phyloP scores from a whole-genome alignment of 202 grass and related monocot species.

The Elaeis oleifera region DNA sequence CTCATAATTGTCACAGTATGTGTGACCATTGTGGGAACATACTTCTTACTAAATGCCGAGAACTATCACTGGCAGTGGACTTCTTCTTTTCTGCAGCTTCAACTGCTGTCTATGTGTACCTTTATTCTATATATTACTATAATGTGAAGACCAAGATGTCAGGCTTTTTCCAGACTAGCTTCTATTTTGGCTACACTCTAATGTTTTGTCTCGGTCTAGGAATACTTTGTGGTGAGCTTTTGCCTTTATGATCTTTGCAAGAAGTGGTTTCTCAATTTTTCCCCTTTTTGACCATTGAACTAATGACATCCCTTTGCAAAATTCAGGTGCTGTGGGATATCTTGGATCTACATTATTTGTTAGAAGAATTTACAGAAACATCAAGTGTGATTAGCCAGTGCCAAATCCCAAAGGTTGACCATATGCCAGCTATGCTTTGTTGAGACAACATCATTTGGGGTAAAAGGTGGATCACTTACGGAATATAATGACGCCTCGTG shows the following conservation, averaged over 20 bases:
- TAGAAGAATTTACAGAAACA: constrained; percentile 1
- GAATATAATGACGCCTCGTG: no score
- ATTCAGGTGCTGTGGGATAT: constrained; percentile 5
- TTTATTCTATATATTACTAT: constrained; percentile 88
- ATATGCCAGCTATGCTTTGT: neutral
- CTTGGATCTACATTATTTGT: neutral
- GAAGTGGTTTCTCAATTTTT: no score
- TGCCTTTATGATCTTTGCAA: no score
- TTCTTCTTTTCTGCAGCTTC: constrained; percentile 89
- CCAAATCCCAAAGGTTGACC: neutral
- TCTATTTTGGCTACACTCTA: constrained; percentile 89
- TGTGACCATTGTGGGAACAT: constrained; percentile 90
- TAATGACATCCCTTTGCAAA: neutral
- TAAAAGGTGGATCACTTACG: no score
- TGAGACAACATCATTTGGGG: no score
- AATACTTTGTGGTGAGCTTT: constrained; percentile 72
- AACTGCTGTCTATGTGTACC: constrained; percentile 70
- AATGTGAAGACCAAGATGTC: constrained; percentile 95
- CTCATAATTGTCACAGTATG: constrained; percentile 79
- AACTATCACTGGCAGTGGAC: constrained; percentile 96
- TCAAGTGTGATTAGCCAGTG: neutral
- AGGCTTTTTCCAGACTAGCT: constrained; percentile 90
- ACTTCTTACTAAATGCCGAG: constrained; percentile 85
- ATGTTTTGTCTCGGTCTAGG: constrained; percentile 88
- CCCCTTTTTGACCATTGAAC: neutral